Evolutionary conservation across 2,329 filamentous ascomycete genomes (phyloP).

Genomic region (Phaeosphaeria sp.): DNA sequence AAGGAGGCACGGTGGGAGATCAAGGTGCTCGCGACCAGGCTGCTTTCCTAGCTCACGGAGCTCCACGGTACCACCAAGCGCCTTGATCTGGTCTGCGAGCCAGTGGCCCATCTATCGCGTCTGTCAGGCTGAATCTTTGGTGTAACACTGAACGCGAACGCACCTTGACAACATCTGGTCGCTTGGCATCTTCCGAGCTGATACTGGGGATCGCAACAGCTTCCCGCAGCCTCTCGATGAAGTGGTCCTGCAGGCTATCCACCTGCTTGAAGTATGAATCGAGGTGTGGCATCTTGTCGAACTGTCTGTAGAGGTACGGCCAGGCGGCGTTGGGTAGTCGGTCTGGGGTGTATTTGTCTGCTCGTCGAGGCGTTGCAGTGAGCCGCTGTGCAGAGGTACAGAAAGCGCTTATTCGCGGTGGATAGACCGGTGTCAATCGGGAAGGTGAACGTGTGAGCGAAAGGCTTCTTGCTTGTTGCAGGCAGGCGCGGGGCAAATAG

Average conservation of each 20-base stretch:
- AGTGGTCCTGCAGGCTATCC: conserved; percentile 76
- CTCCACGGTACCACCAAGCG: conserved; percentile 85
- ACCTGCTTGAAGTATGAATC: conserved; percentile 94
- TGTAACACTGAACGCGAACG: neutral
- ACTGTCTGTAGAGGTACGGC: conserved; percentile 57
- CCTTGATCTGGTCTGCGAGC: conserved; percentile 81
- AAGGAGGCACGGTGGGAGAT: conserved; percentile 90
- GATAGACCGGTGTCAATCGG: conserved; percentile 33
- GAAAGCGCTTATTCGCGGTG: conserved; percentile 40
- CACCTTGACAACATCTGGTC: conserved; percentile 86
- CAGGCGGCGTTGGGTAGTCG: conserved; percentile 41
- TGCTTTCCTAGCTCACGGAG: conserved; percentile 88
- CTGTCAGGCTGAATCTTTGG: conserved; percentile 1
- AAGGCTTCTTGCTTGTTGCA: conserved; percentile 19
- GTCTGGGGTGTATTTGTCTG: conserved; percentile 25
- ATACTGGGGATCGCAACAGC: conserved; percentile 97
- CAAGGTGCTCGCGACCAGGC: conserved; percentile 85
- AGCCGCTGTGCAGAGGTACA: conserved; percentile 13
- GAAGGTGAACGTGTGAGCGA: conserved; percentile 34
- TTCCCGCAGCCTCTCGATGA: conserved; percentile 87
- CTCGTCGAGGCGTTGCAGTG: conserved; percentile 10
- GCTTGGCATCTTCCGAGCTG: conserved; percentile 86
- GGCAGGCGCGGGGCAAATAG: conserved; percentile 26
- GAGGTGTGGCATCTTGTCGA: conserved; percentile 80
- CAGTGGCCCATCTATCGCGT: conserved; percentile 80